These are phyloP conservation scores for Tephrocybe rancida DNA, from an alignment of 768 basidiomycete genomes.

Conservation along the genomic window DNA sequence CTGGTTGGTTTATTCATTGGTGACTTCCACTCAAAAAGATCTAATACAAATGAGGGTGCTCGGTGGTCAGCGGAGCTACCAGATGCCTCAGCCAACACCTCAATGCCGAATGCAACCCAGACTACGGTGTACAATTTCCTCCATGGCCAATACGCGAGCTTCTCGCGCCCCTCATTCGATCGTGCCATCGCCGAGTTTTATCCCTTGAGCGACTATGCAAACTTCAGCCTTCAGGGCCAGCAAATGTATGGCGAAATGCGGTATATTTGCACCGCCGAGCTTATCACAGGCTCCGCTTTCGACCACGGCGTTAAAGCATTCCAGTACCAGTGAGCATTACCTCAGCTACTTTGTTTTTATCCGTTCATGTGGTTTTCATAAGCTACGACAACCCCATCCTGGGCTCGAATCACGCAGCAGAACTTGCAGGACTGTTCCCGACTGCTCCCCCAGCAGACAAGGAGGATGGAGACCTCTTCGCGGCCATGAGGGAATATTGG, in stretches of 20 bases:
- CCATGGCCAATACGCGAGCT: slow-evolving; percentile 36
- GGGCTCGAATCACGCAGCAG: slow-evolving; percentile 38
- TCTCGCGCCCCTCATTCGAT: slow-evolving; percentile 31
- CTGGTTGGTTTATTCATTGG: not conserved
- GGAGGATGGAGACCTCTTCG: slow-evolving; percentile 31
- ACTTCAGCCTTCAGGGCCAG: slow-evolving; percentile 40
- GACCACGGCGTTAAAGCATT: slow-evolving; percentile 25
- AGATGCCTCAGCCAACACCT: slow-evolving; percentile 40
- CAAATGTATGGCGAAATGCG: slow-evolving; percentile 49
- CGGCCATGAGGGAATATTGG: slow-evolving; percentile 41
- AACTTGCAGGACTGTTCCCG: slow-evolving; percentile 38
- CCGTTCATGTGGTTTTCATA: not conserved
- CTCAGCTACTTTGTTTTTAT: no score
- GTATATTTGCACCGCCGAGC: slow-evolving; percentile 41
- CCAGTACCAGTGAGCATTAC: slow-evolving; percentile 37
- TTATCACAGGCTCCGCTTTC: slow-evolving; percentile 32
- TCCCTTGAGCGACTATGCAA: slow-evolving; percentile 33
- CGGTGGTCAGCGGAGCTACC: slow-evolving; percentile 38
- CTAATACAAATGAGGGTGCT: slow-evolving; percentile 46
- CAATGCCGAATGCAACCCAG: slow-evolving; percentile 36
- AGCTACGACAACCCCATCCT: slow-evolving; percentile 44
- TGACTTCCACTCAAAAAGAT: slow-evolving; percentile 18
- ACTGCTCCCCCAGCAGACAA: slow-evolving; percentile 25
- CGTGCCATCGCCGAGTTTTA: slow-evolving; percentile 31
- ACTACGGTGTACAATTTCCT: slow-evolving; percentile 43